A percentile compares a stretch with the other conserved stretches of the same genome.
Conservation (phyloP, 257 asterid species). For the Nicotiana obtusifolia region DNA sequence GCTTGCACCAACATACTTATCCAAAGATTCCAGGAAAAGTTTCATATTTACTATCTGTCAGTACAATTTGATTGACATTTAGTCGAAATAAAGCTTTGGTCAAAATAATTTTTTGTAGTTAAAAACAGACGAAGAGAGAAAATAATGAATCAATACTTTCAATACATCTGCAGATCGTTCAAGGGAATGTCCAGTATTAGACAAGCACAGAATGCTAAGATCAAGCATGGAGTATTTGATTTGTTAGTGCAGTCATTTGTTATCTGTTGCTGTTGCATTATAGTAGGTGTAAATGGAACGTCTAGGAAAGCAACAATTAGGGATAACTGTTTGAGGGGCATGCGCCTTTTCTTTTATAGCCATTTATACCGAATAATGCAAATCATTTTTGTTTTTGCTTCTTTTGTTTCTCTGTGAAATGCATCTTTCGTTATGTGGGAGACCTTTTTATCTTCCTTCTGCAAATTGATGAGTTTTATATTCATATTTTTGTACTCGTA, state of each 20-base stretch:
- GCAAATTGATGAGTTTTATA: neutral
- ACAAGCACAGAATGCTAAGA: neutral
- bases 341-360: no score
- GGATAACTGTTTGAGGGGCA: neutral
- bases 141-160: conserved; percentile 1
- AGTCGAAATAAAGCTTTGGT: neutral
- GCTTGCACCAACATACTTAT: neutral
- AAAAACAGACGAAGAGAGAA: neutral
- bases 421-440: neutral
- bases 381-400: neutral
- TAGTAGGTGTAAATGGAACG: neutral
- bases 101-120: neutral
- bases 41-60: neutral
- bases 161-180: neutral
- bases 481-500: neutral
- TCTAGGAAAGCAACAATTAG: conserved; percentile 1
- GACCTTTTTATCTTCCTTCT: neutral
- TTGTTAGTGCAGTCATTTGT: neutral
- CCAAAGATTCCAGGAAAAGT: neutral
- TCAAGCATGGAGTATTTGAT: neutral
- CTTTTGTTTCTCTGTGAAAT: neutral
- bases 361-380: neutral
- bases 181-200: neutral
- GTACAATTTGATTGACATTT: neutral
- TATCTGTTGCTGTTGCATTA: neutral